Conservation (phyloP, 2,329 filamentous ascomycete genomes). For the Colletotrichum sp. region DNA sequence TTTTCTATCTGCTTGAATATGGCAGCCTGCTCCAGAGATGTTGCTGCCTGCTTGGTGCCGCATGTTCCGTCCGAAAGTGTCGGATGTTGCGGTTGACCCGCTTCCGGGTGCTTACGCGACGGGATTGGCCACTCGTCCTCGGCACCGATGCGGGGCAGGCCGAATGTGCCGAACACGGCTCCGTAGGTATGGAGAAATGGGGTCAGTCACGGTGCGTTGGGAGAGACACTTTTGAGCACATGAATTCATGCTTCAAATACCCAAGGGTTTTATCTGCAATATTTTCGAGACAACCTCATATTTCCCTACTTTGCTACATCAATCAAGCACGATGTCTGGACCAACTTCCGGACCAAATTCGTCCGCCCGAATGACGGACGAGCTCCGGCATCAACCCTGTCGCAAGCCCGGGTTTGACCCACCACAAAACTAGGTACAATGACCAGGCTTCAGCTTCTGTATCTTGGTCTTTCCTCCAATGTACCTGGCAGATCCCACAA, state of each 20-base stretch:
- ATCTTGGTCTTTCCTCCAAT: neutral
- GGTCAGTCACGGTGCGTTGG: neutral
- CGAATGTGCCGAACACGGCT: neutral
- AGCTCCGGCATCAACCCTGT: neutral
- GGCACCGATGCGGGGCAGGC: neutral
- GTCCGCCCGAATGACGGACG: neutral
- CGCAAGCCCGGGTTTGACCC: neutral
- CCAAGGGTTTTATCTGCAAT: neutral
- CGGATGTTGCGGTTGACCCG: conserved; percentile 3
- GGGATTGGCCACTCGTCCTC: neutral
- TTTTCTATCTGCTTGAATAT: neutral
- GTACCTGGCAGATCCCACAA: neutral
- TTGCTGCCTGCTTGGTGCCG: conserved; percentile 5
- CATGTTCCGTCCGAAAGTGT: neutral
- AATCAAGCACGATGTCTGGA: neutral
- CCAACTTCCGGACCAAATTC: neutral
- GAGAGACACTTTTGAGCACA: neutral
- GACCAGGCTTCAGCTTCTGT: neutral
- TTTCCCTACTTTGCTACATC: neutral
- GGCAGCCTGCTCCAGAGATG: neutral
- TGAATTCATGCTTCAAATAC: neutral
- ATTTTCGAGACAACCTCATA: neutral
- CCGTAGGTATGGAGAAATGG: neutral
- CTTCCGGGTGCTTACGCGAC: neutral
- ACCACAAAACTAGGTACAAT: neutral